These are phyloP conservation scores for Mucor piriformis DNA, from an alignment of 371 early-diverging fungal genomes.

Conservation along the genomic window DNA sequence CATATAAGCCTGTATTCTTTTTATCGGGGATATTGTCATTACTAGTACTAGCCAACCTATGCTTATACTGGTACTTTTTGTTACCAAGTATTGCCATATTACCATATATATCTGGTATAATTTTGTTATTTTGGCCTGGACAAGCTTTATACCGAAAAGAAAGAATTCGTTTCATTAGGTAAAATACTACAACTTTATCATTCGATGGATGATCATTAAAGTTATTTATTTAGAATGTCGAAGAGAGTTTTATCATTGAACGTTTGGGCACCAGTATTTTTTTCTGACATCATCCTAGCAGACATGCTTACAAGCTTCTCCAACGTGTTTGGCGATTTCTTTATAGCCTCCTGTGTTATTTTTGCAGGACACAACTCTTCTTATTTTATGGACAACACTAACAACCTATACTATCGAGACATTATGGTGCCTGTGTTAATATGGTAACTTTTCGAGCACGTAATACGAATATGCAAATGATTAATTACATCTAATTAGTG, in stretches of 20 bases:
- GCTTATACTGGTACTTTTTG: constrained; percentile 11
- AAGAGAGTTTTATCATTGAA: constrained; percentile 50
- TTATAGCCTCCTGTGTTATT: constrained; percentile 58
- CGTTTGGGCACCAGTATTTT: constrained; percentile 64
- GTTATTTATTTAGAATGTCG: constrained; percentile 29
- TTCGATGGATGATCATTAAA: not conserved
- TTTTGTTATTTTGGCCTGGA: constrained; percentile 58
- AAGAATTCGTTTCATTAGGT: constrained; percentile 68
- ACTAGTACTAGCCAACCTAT: constrained; percentile 39
- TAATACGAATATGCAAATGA: not conserved
- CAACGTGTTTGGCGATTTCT: constrained; percentile 83
- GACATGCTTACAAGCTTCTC: constrained; percentile 94
- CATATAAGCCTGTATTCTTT: constrained; percentile 48
- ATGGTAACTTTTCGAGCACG: constrained; percentile 39
- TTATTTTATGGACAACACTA: constrained; percentile 30
- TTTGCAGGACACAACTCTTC: constrained; percentile 39
- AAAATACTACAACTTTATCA: constrained; percentile 4
- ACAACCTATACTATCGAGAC: constrained; percentile 52
- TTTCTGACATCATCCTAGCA: constrained; percentile 87
- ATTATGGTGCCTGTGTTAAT: constrained; percentile 61
- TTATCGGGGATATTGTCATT: constrained; percentile 43
- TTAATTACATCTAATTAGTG: constrained; percentile 33
- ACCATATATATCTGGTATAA: constrained; percentile 57
- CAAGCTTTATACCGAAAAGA: constrained; percentile 61
- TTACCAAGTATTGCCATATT: constrained; percentile 46